Evolutionary conservation across 225 moss, liverwort and hornwort species (phyloP).

Genomic region (Pseudisothecium myosuroides): DNA sequence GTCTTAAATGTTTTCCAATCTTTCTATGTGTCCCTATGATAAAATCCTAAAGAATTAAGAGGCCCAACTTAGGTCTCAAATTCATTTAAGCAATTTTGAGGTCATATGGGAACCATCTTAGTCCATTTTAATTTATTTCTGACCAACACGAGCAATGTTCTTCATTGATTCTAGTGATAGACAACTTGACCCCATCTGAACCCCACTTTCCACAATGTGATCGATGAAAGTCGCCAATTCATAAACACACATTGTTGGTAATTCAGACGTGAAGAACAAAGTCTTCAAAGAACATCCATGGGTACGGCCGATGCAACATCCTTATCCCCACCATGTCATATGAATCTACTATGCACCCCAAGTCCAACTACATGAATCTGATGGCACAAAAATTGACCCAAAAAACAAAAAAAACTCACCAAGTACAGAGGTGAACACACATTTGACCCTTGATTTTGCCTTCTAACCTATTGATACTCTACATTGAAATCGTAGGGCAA

Average conservation of each 20-base stretch:
- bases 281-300: neutral
- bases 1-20: rapidly evolving
- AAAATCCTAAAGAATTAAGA: neutral
- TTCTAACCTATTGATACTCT: neutral
- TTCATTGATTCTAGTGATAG: neutral
- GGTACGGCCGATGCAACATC: neutral
- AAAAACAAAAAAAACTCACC: neutral
- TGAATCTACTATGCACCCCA: neutral
- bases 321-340: neutral
- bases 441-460: neutral
- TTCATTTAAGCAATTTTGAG: neutral
- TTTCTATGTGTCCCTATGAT: rapidly evolving
- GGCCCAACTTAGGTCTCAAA: neutral
- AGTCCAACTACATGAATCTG: neutral
- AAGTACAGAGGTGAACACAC: neutral
- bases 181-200: neutral
- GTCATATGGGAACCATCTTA: neutral
- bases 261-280: neutral
- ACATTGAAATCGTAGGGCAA: neutral
- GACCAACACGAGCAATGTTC: neutral
- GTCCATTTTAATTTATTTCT: neutral
- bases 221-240: neutral
- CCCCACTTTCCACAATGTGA: neutral
- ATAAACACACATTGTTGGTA: neutral
- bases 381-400: neutral